Evolutionary conservation across 1,139 yeast genomes (phyloP).

Genomic region (Hanseniaspora sp.): DNA sequence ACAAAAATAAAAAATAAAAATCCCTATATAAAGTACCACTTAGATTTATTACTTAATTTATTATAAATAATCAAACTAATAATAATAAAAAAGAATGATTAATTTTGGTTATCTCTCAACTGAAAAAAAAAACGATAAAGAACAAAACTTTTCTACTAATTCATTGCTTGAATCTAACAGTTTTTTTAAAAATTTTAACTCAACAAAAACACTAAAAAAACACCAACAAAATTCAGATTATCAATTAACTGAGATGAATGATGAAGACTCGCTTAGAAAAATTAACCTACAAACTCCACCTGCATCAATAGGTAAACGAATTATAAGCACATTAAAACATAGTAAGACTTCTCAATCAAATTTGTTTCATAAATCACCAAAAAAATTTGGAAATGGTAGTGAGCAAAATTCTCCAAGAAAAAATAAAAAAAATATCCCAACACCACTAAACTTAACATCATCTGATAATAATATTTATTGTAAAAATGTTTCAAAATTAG

Average conservation of each 20-base stretch:
- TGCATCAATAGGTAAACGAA: slow-evolving; percentile 19
- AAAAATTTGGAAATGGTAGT: not conserved
- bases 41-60: too few species aligned
- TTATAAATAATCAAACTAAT: too few species aligned
- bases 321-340: not conserved
- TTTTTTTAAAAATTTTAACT: too few species aligned
- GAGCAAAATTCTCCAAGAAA: not conserved
- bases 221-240: too few species aligned
- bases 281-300: slow-evolving; percentile 24
- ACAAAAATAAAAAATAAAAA: too few species aligned
- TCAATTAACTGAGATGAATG: not conserved
- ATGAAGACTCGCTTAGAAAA: slow-evolving; percentile 14
- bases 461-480: not conserved
- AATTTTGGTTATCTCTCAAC: too few species aligned
- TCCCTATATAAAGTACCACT: too few species aligned
- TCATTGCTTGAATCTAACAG: too few species aligned
- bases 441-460: not conserved
- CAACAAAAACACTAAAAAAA: too few species aligned
- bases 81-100: too few species aligned
- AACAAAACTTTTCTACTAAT: too few species aligned
- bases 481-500: not conserved
- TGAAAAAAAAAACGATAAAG: too few species aligned
- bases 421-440: not conserved
- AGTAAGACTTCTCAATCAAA: not conserved
- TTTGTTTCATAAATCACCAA: not conserved